phyloP scores from a whole-genome alignment of 2,329 filamentous ascomycete genomes.

The Fusarium sp. region DNA sequence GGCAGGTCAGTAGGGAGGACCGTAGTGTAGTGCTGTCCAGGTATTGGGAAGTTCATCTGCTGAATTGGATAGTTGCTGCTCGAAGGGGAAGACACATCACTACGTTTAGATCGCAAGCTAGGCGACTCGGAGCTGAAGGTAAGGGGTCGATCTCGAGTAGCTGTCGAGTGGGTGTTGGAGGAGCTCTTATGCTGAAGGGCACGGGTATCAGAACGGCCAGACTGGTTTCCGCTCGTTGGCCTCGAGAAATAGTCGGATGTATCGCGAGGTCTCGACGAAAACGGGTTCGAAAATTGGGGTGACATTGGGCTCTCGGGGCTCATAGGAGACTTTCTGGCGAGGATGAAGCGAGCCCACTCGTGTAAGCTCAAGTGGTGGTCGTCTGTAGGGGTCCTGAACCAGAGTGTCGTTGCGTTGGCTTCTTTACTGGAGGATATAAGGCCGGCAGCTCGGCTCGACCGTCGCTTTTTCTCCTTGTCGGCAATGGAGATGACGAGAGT shows the following conservation, averaged over 20 bases:
- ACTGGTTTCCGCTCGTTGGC: conserved; percentile 58
- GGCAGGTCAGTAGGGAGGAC: conserved; percentile 67
- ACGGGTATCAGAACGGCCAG: conserved; percentile 47
- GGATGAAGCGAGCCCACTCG: conserved; percentile 70
- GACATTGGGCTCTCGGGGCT: conserved; percentile 66
- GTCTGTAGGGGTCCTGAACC: conserved; percentile 67
- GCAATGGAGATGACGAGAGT: conserved; percentile 70
- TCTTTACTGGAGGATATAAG: conserved; percentile 65
- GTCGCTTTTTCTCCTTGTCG: conserved; percentile 72
- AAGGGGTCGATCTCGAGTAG: conserved; percentile 60
- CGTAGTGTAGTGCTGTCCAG: conserved; percentile 62
- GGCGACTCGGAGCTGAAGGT: conserved; percentile 69
- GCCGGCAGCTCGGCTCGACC: conserved; percentile 72
- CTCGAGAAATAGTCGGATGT: conserved; percentile 56
- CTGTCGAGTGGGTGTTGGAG: conserved; percentile 60
- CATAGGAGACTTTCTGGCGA: conserved; percentile 57
- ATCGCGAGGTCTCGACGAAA: conserved; percentile 58
- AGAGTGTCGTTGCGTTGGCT: conserved; percentile 60
- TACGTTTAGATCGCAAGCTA: conserved; percentile 71
- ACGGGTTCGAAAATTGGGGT: conserved; percentile 66
- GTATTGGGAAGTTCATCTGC: conserved; percentile 54
- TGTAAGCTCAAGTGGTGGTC: conserved; percentile 64
- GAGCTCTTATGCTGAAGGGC: conserved; percentile 62
- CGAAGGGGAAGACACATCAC: conserved; percentile 71
- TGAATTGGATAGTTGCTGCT: conserved; percentile 59